Evolutionary conservation across 805 yeast genomes (phyloP), one percentile per base, ranked within the genome.

Genomic region (Wickerhamiella cacticola): DNA sequence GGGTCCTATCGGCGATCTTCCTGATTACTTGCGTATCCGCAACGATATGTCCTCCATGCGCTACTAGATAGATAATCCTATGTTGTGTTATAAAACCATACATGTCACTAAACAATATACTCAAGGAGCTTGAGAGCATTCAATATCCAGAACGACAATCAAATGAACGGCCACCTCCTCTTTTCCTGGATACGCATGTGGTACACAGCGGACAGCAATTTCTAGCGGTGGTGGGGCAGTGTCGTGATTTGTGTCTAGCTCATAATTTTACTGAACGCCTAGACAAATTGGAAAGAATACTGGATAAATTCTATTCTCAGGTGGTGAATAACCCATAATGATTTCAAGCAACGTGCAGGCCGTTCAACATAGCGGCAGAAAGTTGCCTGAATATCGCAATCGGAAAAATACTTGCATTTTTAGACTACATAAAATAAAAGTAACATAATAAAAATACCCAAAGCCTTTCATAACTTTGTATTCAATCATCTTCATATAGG

Each of bases 1-100:
- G 44, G 98, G 98, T 33, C 80, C 85, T 54, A 79, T 82, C 44
- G 68, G 69, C 46, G 72, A 81, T 5, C 73, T 88, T 50, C 92
- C 95, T 23, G 70, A 79, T 22, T 79, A 81, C 61, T 59, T 68
- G 39, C 75, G 82, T 41, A 73, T 88, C 51, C 71, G 78, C 55
- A 63, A 67, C 55, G 68, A 65, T 57, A 68, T 66, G 68, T 60
- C 63, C 59, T 62, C 61, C 64, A 60, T 60, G 62, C 57, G 67
- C 51, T 63, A 64, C 65, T 63, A 60, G 55, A 28, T 48, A 39
- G 42, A 39, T 19, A 34, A 34, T 34, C 21, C 23, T 19, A 19
- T 19, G 25, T 35, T 35, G 40, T 35, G 40, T 35, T 22, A n/a
- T 35, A 35, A 22, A 19, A 22, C 36, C 16, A 31, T 31, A 31